Evolutionary conservation across 1,284 basidiomycete species (phyloP).

Genomic region (Leccinum angustisporum): DNA sequence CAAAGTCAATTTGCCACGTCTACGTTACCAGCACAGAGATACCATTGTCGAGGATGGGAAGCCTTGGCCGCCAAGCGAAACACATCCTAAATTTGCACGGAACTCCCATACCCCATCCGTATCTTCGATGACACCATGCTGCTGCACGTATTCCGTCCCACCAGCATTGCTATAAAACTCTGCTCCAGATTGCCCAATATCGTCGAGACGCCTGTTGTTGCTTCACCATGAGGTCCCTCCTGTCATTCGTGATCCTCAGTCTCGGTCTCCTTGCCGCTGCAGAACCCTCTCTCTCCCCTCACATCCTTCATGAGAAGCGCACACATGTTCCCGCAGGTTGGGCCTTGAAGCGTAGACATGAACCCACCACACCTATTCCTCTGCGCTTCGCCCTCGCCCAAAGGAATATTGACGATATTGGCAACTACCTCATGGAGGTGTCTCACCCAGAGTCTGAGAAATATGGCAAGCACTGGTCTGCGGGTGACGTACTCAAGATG

Average conservation of each 20-base stretch:
- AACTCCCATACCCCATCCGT: slow-evolving; percentile 9
- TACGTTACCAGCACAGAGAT: not conserved
- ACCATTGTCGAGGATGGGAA: not conserved
- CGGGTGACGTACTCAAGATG: slow-evolving; percentile 35
- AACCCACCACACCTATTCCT: slow-evolving; percentile 28
- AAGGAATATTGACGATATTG: slow-evolving; percentile 39
- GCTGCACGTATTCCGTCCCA: slow-evolving; percentile 14
- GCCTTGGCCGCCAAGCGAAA: not conserved
- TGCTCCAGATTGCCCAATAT: not conserved
- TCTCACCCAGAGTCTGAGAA: slow-evolving; percentile 43
- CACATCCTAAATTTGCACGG: slow-evolving; percentile 1
- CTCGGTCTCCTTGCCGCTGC: slow-evolving; percentile 18
- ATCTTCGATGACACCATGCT: slow-evolving; percentile 15
- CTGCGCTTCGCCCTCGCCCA: slow-evolving; percentile 43
- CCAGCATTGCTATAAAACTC: slow-evolving; percentile 14
- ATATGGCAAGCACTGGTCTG: slow-evolving; percentile 46
- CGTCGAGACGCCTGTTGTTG: not conserved
- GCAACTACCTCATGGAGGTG: slow-evolving; percentile 41
- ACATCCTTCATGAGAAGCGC: slow-evolving; percentile 36
- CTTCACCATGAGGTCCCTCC: slow-evolving; percentile 18
- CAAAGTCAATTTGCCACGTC: not conserved
- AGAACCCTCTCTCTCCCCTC: slow-evolving; percentile 14
- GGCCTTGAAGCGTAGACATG: slow-evolving; percentile 30
- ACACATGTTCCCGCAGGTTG: slow-evolving; percentile 34
- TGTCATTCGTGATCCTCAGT: slow-evolving; percentile 16